A percentile compares a stretch with the other conserved stretches of the same genome.
Evolutionary conservation across 1,284 basidiomycete genomes (phyloP).

Genomic region (Megacollybia platyphylla): DNA sequence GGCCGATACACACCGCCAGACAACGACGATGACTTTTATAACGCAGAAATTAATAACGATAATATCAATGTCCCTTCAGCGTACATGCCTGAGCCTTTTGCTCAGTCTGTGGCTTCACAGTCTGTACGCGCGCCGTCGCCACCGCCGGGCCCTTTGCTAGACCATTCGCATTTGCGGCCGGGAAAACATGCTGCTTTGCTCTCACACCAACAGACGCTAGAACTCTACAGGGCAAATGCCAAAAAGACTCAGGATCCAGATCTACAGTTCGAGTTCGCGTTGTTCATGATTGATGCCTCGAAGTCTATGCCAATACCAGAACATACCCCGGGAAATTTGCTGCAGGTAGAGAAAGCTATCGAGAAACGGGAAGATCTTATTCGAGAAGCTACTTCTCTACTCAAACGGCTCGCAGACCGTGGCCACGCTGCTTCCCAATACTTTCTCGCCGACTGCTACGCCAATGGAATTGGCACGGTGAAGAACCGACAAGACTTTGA

Average conservation of each 20-base stretch:
- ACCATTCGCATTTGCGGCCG: slow-evolving; percentile 89
- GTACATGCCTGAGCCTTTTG: slow-evolving; percentile 11
- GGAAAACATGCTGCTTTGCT: slow-evolving; percentile 88
- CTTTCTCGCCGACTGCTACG: slow-evolving; percentile 95
- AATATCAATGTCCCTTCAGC: slow-evolving; percentile 13
- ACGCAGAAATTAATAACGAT: slow-evolving; percentile 14
- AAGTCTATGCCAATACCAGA: slow-evolving; percentile 74
- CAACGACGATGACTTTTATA: slow-evolving; percentile 33
- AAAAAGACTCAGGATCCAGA: slow-evolving; percentile 99
- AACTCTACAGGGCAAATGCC: slow-evolving; percentile 93
- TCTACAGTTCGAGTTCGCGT: slow-evolving; percentile 95
- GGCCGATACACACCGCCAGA: slow-evolving; percentile 10
- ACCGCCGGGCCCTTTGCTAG: slow-evolving; percentile 58
- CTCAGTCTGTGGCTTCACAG: slow-evolving; percentile 22
- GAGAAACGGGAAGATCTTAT: slow-evolving; percentile 81
- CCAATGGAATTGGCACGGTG: slow-evolving; percentile 89
- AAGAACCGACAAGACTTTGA: slow-evolving; percentile 93
- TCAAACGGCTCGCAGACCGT: slow-evolving; percentile 86
- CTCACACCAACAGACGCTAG: slow-evolving; percentile 90
- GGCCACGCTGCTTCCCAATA: slow-evolving; percentile 94
- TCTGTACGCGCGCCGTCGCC: slow-evolving; percentile 41
- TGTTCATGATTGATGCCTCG: slow-evolving; percentile 96
- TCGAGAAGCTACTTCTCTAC: slow-evolving; percentile 74
- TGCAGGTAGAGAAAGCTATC: slow-evolving; percentile 68
- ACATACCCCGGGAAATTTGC: slow-evolving; percentile 53